Conservation (phyloP, 805 yeast species). For the Ogataea pignaliae region DNA sequence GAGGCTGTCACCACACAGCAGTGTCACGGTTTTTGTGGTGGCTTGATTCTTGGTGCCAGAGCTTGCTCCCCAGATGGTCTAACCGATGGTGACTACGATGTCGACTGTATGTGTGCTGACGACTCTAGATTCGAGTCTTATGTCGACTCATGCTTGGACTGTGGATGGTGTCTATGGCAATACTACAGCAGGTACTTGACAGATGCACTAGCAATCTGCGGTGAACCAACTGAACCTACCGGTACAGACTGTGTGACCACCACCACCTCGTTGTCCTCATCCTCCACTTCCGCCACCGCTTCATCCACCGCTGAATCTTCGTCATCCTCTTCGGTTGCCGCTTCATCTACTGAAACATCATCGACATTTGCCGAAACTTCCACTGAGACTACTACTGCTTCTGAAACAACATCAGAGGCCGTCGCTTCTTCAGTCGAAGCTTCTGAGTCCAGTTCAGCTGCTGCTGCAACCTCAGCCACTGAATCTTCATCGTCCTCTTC, state of each 20-base stretch:
- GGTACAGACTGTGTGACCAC: constrained; percentile 23
- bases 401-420: constrained; percentile 9
- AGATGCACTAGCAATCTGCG: constrained; percentile 27
- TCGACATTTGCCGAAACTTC: constrained; percentile 24
- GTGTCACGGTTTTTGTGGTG: constrained; percentile 34
- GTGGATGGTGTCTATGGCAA: constrained; percentile 36
- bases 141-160: constrained; percentile 29
- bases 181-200: constrained; percentile 30
- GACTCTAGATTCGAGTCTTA: constrained; percentile 22
- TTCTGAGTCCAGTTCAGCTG: constrained; percentile 3
- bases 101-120: constrained; percentile 26
- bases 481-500: not conserved
- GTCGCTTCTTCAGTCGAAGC: constrained; percentile 10
- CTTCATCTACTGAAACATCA: constrained; percentile 14
- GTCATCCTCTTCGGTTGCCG: constrained; percentile 1
- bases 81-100: constrained; percentile 28
- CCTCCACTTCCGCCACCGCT: constrained; percentile 9
- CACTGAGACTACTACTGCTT: constrained; percentile 10
- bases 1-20: constrained; percentile 27
- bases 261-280: constrained; percentile 9
- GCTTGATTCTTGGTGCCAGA: constrained; percentile 27
- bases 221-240: constrained; percentile 29
- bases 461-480: not conserved
- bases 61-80: constrained; percentile 21
- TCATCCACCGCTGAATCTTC: constrained; percentile 11